Conservation (phyloP, 352 stramenopile species). For the Globisporangium carolinianum region DNA sequence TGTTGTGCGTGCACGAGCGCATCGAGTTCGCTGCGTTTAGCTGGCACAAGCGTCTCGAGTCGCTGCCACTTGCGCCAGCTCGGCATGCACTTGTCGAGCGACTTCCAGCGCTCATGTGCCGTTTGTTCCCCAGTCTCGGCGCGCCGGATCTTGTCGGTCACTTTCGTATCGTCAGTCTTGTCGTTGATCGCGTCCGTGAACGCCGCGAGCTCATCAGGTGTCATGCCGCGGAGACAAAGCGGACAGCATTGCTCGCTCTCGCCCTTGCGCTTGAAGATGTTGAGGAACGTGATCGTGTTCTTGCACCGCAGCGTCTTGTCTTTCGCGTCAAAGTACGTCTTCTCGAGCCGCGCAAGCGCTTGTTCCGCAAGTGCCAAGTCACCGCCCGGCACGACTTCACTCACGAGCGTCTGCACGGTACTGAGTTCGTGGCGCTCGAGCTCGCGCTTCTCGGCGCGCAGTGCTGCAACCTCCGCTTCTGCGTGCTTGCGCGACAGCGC, state of each 20-base stretch:
- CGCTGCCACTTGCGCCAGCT: constrained; percentile 59
- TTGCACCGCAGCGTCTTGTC: constrained; percentile 75
- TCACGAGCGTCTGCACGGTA: constrained; percentile 38
- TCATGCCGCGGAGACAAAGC: constrained; percentile 61
- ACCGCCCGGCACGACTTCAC: constrained; percentile 35
- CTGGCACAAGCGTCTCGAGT: constrained; percentile 37
- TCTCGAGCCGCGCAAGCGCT: constrained; percentile 44
- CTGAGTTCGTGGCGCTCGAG: constrained; percentile 52
- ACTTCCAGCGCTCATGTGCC: constrained; percentile 48
- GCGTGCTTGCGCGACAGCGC: constrained; percentile 34
- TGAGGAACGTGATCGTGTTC: constrained; percentile 79
- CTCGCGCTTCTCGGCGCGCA: constrained; percentile 37
- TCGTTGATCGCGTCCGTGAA: constrained; percentile 61
- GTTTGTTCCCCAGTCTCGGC: constrained; percentile 41
- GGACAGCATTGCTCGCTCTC: constrained; percentile 76
- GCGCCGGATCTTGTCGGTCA: constrained; percentile 72
- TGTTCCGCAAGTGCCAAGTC: constrained; percentile 42
- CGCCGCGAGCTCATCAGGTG: constrained; percentile 38
- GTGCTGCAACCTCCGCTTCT: constrained; percentile 30
- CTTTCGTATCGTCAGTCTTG: constrained; percentile 70
- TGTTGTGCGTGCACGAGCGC: constrained; percentile 35
- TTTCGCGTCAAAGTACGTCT: constrained; percentile 68
- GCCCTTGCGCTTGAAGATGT: constrained; percentile 81
- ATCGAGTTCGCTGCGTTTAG: constrained; percentile 41
- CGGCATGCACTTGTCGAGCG: constrained; percentile 49